These are phyloP conservation scores for Pichia deserticola DNA, from an alignment of 805 yeast genomes.

Conservation along the genomic window DNA sequence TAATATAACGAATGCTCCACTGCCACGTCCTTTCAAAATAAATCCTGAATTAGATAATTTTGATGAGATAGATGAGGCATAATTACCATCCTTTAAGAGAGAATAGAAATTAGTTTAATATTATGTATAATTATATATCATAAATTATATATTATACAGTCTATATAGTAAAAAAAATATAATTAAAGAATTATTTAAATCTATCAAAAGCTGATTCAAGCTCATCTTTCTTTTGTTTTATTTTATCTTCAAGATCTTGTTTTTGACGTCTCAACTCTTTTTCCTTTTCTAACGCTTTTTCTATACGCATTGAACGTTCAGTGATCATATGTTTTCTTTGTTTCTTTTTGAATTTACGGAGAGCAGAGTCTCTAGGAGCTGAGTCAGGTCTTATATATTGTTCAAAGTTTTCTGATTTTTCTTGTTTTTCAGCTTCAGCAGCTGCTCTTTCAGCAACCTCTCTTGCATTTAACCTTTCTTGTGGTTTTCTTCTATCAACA, in stretches of 20 bases:
- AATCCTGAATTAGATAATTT: constrained; percentile 33
- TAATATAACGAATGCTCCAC: constrained; percentile 65
- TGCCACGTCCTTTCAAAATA: constrained; percentile 64
- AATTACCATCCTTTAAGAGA: too few species aligned
- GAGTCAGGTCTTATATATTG: constrained; percentile 59
- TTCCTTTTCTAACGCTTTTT: constrained; percentile 66
- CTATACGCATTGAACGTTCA: constrained; percentile 72
- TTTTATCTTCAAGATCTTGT: constrained; percentile 37
- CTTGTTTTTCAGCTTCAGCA: constrained; percentile 25
- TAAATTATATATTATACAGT: not conserved
- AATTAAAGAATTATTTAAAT: constrained; percentile 28
- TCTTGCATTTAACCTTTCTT: constrained; percentile 55
- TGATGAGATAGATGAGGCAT: constrained; percentile 16
- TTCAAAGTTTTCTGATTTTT: constrained; percentile 39
- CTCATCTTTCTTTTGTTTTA: constrained; percentile 44
- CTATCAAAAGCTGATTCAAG: constrained; percentile 44
- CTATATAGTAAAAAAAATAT: not conserved
- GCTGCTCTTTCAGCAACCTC: constrained; percentile 41
- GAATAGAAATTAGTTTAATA: too few species aligned
- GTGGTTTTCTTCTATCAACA: constrained; percentile 63
- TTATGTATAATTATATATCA: not conserved
- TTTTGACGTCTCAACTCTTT: constrained; percentile 57
- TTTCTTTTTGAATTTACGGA: constrained; percentile 75
- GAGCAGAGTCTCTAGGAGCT: constrained; percentile 74
- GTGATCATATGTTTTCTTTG: constrained; percentile 80